phyloP scores from a whole-genome alignment of 305 asterid species.

The Nicotiana rustica region DNA sequence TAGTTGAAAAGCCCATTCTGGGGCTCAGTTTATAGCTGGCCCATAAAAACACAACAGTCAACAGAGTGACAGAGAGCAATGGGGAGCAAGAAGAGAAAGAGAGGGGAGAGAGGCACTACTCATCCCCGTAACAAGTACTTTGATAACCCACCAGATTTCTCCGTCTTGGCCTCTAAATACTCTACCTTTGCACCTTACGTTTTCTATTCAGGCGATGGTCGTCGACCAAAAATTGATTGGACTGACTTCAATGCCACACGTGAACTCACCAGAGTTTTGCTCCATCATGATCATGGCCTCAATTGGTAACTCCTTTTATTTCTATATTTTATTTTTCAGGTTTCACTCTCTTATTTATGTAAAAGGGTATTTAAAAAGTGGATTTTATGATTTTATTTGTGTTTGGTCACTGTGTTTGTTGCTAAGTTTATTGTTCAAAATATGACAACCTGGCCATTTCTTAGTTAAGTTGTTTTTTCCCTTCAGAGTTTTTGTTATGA shows the following conservation, averaged over 20 bases:
- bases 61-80: slow-evolving; percentile 34
- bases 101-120: slow-evolving; percentile 55
- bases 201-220: slow-evolving; percentile 65
- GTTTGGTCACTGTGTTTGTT: neutral
- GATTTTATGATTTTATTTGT: no score
- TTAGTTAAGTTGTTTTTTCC: neutral
- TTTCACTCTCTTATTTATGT: neutral
- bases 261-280: slow-evolving; percentile 78
- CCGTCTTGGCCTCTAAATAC: slow-evolving; percentile 63
- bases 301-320: slow-evolving; percentile 52
- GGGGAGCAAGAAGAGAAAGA: slow-evolving; percentile 80
- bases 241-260: slow-evolving; percentile 95
- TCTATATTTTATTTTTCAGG: neutral
- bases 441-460: neutral
- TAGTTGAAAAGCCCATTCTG: no score
- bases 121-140: slow-evolving; percentile 84
- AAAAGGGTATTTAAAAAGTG: neutral
- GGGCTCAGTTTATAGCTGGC: no score
- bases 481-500: neutral
- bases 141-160: slow-evolving; percentile 84
- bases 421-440: slow-evolving; percentile 12
- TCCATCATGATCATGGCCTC: slow-evolving; percentile 79
- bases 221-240: slow-evolving; percentile 87
- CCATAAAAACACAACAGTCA: no score
- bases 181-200: slow-evolving; percentile 71